Conservation (phyloP, 345 rosid genomes). For the Sonneratia alba region DNA sequence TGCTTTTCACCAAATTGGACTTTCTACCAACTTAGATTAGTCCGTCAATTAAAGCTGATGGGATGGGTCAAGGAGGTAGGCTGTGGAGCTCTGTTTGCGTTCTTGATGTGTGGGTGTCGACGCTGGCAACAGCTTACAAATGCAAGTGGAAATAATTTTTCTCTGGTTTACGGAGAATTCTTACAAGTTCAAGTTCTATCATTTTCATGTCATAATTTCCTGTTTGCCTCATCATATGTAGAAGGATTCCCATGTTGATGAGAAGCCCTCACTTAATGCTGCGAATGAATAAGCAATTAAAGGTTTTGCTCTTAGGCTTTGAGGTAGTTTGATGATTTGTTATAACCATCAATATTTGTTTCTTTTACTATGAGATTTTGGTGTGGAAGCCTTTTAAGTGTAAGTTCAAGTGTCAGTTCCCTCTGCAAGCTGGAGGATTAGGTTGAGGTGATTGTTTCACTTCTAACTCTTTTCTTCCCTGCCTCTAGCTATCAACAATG, state of each 20-base stretch:
- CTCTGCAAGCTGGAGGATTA: not conserved
- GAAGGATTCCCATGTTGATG: too few relatives aligned
- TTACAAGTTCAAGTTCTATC: not conserved
- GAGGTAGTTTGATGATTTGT: not conserved
- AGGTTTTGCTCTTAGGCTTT: not conserved
- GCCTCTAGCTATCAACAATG: conserved; percentile 57
- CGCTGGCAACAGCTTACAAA: not conserved
- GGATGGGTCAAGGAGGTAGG: not conserved
- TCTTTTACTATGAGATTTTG: not conserved
- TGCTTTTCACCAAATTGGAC: not conserved
- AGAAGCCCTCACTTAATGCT: too few relatives aligned
- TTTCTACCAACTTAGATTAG: not conserved
- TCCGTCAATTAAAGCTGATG: not conserved
- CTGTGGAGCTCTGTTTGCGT: not conserved
- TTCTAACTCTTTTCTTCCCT: conserved; percentile 6
- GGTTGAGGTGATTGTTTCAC: not conserved
- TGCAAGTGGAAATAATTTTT: not conserved
- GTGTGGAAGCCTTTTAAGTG: not conserved
- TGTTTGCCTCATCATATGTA: too few relatives aligned
- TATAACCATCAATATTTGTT: not conserved
- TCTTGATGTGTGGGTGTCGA: not conserved
- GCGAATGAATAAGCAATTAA: not conserved
- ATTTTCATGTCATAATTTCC: not conserved
- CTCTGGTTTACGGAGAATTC: not conserved
- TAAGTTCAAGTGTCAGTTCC: not conserved